Conservation (phyloP, 164 flowering plant species). For the Magnolia sinica region DNA sequence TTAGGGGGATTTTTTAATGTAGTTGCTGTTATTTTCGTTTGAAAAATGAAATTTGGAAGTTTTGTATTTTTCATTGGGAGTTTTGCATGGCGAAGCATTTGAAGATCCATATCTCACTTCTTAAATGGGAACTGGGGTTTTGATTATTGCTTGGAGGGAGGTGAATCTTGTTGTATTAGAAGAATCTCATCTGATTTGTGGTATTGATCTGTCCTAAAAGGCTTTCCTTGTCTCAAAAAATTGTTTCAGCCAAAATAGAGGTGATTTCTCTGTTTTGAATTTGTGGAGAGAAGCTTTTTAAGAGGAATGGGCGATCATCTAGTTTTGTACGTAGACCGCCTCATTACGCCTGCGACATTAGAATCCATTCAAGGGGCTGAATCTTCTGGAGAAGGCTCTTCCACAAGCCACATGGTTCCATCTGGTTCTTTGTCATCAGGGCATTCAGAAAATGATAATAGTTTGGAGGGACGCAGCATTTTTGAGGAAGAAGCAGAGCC, state of each 20-base stretch:
- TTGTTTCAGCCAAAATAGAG: background rate
- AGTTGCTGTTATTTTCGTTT: too few species aligned
- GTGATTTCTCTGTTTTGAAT: background rate
- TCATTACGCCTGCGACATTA: slow-evolving; percentile 34
- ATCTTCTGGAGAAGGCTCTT: slow-evolving; percentile 32
- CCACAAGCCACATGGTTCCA: slow-evolving; percentile 12
- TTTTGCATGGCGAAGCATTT: too few species aligned
- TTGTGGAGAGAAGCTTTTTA: background rate
- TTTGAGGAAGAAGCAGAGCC: slow-evolving; percentile 51
- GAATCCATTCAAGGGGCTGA: slow-evolving; percentile 32
- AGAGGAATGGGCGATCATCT: slow-evolving; percentile 53
- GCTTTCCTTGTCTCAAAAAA: background rate
- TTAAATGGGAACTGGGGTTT: background rate
- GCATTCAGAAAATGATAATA: slow-evolving; percentile 12
- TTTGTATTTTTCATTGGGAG: too few species aligned
- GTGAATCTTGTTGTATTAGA: background rate
- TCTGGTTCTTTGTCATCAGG: slow-evolving; percentile 8
- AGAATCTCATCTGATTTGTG: background rate
- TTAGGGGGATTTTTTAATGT: too few species aligned
- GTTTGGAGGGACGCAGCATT: slow-evolving; percentile 15
- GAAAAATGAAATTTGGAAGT: too few species aligned
- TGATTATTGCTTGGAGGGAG: background rate
- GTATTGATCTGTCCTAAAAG: background rate
- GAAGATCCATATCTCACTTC: background rate
- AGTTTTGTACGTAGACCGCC: slow-evolving; percentile 49